Conservation (phyloP, 495 filamentous ascomycete species). For the Aspergillus conjunctus region DNA sequence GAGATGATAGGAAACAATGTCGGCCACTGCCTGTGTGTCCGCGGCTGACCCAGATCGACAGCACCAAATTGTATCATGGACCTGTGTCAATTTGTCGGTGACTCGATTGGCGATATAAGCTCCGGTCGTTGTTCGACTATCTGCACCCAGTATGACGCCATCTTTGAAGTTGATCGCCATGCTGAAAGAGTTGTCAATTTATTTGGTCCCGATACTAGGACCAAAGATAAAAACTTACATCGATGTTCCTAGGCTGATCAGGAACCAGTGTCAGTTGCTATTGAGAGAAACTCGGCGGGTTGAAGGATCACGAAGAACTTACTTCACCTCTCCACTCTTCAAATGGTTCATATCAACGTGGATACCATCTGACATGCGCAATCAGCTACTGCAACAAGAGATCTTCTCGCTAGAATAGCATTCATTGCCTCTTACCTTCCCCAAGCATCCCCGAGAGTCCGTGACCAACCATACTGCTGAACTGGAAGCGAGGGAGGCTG, state of each 20-base stretch:
- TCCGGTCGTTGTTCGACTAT: conserved; percentile 97
- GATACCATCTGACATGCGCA: conserved; percentile 76
- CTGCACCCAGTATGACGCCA: conserved; percentile 93
- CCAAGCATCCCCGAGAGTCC: conserved; percentile 69
- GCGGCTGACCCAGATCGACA: conserved; percentile 96
- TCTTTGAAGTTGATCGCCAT: conserved; percentile 94
- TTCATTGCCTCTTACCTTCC: conserved; percentile 58
- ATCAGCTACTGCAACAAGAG: conserved; percentile 28
- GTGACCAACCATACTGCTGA: conserved; percentile 43
- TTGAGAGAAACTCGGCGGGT: neutral
- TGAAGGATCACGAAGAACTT: conserved; percentile 36
- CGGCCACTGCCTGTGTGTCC: conserved; percentile 96
- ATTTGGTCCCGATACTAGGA: neutral
- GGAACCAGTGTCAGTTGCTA: conserved; percentile 19
- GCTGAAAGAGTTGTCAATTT: conserved; percentile 29
- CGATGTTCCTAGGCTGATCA: conserved; percentile 83
- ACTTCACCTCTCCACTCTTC: conserved; percentile 92
- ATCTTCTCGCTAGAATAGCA: conserved; percentile 22
- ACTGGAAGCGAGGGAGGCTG: conserved; percentile 1
- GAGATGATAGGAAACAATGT: conserved; percentile 95
- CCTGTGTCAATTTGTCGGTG: conserved; percentile 97
- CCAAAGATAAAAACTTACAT: conserved; percentile 67
- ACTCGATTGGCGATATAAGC: conserved; percentile 99
- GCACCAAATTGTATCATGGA: conserved; percentile 99
- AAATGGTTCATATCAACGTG: conserved; percentile 97